Base-by-base conservation (phyloP, 352 stramenopile genomes). In the Globisporangium okanoganense region DNA sequence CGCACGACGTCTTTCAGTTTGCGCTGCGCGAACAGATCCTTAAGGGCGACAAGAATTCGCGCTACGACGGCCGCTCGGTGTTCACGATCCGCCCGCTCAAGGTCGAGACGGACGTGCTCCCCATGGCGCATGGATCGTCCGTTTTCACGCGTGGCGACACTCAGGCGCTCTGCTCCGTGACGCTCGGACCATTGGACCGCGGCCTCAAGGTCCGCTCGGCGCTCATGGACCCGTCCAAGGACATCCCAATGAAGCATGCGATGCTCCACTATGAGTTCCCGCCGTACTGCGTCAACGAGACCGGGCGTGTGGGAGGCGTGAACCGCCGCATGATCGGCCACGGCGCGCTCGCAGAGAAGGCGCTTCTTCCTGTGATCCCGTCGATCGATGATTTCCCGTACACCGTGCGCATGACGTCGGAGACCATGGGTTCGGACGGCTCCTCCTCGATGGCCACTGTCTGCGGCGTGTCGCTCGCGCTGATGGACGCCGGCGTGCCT, bases 211-310 rank as follows among this genome's bases (percentile, higher is more conserved):
- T 94, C 52, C 86, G 84, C 48, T 85, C 77, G 53, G 75, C 82
- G 18, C 63, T 82, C 10, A 62, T 80, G 35, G 74, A 89, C 50
- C 72, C 70, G 25, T 66, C 69, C 20, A 71, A 80, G 25, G 60
- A 73, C 53, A 62, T 72, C 52, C 58, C 70, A 29, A 54, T 87
- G 38, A 92, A 94, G 63, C 76, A 93, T 58, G 83, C 85, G 56
- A 99, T 99, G 75, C 79, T 99, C 61, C 97, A 99, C 75, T 99
- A 99, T 65, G 92, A 99, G 64, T 99, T 99, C 75, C 97, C 97
- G 12, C 92, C 96, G 1, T 99, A 98, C 76, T 97, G 87, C 64
- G 96, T 99, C 14, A 99, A 98, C 47, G 95, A 98, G 59, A 97
- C 93, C 18, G 96, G 97, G 27, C 76, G 88, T 44, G 70, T 96